phyloP scores from a whole-genome alignment of 176 grass and related monocot genomes.

The Oryza meyeriana region DNA sequence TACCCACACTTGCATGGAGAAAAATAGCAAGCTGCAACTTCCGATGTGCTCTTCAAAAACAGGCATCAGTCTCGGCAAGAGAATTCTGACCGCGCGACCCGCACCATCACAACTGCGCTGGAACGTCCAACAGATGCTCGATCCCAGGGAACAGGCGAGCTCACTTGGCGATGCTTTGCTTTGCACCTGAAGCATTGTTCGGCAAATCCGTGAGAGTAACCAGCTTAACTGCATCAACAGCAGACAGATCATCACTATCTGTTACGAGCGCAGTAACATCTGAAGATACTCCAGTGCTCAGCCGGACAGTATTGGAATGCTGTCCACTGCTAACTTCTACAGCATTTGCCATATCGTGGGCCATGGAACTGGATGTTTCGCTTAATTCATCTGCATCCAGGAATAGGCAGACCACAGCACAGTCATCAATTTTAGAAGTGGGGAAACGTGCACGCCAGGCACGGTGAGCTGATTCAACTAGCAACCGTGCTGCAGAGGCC shows the following conservation, averaged over 20 bases:
- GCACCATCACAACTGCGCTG: neutral
- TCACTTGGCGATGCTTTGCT: slow-evolving; percentile 14
- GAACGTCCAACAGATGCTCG: slow-evolving; percentile 10
- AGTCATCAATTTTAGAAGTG: slow-evolving; percentile 74
- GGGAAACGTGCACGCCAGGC: slow-evolving; percentile 71
- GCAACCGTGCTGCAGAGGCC: slow-evolving; percentile 48
- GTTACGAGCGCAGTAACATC: slow-evolving; percentile 20
- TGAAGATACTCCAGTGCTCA: slow-evolving; percentile 15
- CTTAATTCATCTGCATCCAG: slow-evolving; percentile 45
- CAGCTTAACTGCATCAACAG: slow-evolving; percentile 26
- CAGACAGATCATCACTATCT: slow-evolving; percentile 15
- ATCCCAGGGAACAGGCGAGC: slow-evolving; percentile 5
- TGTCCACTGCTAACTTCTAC: slow-evolving; percentile 29
- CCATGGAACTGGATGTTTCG: slow-evolving; percentile 30
- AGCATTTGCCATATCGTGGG: slow-evolving; percentile 25
- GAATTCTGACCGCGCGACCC: slow-evolving; percentile 11
- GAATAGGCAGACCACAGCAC: slow-evolving; percentile 77
- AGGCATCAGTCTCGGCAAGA: neutral
- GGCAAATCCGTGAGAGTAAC: neutral
- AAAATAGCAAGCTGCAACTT: slow-evolving; percentile 49
- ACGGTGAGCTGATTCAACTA: slow-evolving; percentile 61
- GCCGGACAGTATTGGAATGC: neutral
- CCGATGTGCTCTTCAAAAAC: neutral
- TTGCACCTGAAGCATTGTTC: slow-evolving; percentile 25
- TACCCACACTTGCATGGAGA: slow-evolving; percentile 40